These are phyloP conservation scores for Emergomyces pasteurianus DNA, from an alignment of 2,329 filamentous ascomycete species.

Conservation along the genomic window DNA sequence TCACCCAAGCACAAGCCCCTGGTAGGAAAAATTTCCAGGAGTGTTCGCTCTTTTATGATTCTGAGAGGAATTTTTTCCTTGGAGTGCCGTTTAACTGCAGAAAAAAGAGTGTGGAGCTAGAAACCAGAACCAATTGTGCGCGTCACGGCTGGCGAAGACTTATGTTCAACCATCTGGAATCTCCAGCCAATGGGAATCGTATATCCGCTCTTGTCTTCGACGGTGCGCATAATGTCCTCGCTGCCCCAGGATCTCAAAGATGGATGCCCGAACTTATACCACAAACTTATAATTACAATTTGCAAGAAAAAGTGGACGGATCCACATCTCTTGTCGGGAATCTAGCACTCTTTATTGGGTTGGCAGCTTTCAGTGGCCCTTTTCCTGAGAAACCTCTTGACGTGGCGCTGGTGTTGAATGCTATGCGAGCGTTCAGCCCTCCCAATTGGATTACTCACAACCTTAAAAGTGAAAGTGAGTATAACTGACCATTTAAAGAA, in stretches of 20 bases:
- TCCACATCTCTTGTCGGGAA: constrained; percentile 10
- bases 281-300: constrained; percentile 6
- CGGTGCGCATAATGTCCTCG: constrained; percentile 7
- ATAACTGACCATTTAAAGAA: neutral
- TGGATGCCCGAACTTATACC: constrained; percentile 17
- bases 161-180: constrained; percentile 5
- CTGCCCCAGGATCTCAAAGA: constrained; percentile 7
- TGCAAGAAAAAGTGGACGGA: neutral
- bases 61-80: constrained; percentile 8
- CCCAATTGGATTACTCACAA: constrained; percentile 11
- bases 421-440: constrained; percentile 10
- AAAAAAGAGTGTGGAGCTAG: neutral
- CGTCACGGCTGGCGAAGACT: constrained; percentile 9
- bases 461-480: constrained; percentile 8
- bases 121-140: neutral
- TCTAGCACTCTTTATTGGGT: constrained; percentile 13
- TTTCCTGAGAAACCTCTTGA: neutral
- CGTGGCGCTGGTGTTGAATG: neutral
- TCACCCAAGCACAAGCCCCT: neutral
- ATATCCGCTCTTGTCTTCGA: constrained; percentile 10
- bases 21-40: neutral
- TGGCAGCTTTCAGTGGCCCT: constrained; percentile 14
- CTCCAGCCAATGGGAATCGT: neutral
- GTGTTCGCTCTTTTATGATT: constrained; percentile 11
- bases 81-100: constrained; percentile 11